Evolutionary conservation across 2,329 filamentous ascomycete species (phyloP).

Genomic region (Pseudonectria foliicola): DNA sequence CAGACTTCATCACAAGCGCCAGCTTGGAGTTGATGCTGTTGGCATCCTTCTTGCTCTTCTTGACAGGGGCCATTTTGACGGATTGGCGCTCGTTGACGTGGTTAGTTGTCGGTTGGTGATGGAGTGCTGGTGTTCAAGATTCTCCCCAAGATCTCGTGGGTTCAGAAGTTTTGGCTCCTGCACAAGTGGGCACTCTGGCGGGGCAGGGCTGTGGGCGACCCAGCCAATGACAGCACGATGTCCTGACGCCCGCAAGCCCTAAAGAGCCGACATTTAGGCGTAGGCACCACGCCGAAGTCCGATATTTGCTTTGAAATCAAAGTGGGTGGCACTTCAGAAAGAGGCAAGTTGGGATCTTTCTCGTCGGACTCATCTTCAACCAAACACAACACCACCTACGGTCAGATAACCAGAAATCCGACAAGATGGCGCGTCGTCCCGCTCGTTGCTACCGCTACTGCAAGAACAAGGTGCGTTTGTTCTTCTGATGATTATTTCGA

Average conservation of each 20-base stretch:
- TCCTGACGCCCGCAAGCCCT: slow-evolving; percentile 25
- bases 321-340: slow-evolving; percentile 24
- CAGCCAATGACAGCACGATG: slow-evolving; percentile 22
- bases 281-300: slow-evolving; percentile 23
- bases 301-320: slow-evolving; percentile 51
- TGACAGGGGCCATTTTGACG: slow-evolving; percentile 59
- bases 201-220: slow-evolving; percentile 11
- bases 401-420: slow-evolving; percentile 46
- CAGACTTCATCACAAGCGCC: slow-evolving; percentile 57
- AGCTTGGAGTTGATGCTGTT: slow-evolving; percentile 59
- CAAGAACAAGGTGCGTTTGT: slow-evolving; percentile 94
- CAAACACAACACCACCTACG: slow-evolving; percentile 30
- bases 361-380: slow-evolving; percentile 23
- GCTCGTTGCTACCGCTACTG: slow-evolving; percentile 99
- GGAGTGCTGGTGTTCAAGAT: slow-evolving; percentile 18
- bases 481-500: slow-evolving; percentile 1
- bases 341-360: slow-evolving; percentile 21
- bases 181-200: slow-evolving; percentile 11
- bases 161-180: slow-evolving; percentile 18
- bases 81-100: slow-evolving; percentile 30
- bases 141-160: slow-evolving; percentile 17
- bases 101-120: slow-evolving; percentile 27
- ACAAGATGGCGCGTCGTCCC: slow-evolving; percentile 98
- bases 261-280: slow-evolving; percentile 34
- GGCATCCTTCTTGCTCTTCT: slow-evolving; percentile 82